A percentile compares a stretch with the other conserved stretches of the same genome.
These are phyloP conservation scores for Gossypium armourianum DNA, from an alignment of 441 rosid genomes.

Conservation along the genomic window DNA sequence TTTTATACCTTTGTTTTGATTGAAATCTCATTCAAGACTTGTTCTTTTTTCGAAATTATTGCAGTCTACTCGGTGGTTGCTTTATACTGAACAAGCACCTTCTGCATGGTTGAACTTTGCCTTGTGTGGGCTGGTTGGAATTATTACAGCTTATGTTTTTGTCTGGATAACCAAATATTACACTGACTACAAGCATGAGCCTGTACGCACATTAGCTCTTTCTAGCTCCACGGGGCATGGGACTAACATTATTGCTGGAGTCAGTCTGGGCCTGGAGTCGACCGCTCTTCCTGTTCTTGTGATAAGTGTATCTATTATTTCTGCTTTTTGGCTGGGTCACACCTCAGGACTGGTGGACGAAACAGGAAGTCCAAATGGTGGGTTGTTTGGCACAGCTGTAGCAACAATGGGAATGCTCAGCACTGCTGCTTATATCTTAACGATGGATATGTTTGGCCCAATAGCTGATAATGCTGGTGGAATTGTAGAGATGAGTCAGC, in stretches of 20 bases:
- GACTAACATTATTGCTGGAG: conserved; percentile 92
- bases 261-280: conserved; percentile 94
- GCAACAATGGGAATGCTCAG: conserved; percentile 99
- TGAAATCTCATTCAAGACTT: conserved; percentile 20
- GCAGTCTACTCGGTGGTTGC: conserved; percentile 97
- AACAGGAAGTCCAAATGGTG: conserved; percentile 70
- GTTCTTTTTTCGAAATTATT: conserved; percentile 19
- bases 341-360: conserved; percentile 90
- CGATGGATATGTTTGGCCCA: conserved; percentile 99
- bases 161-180: conserved; percentile 91
- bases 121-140: conserved; percentile 87
- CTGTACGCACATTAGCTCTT: conserved; percentile 82
- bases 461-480: conserved; percentile 99
- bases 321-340: conserved; percentile 91
- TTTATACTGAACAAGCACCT: conserved; percentile 87
- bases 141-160: conserved; percentile 78
- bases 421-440: conserved; percentile 93
- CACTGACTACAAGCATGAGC: conserved; percentile 94
- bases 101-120: conserved; percentile 92
- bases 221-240: conserved; percentile 96
- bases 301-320: conserved; percentile 65
- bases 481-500: conserved; percentile 98
- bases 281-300: conserved; percentile 94
- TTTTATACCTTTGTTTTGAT: conserved; percentile 4
- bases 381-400: conserved; percentile 93